Conservation (phyloP, 2,329 filamentous ascomycete genomes). For the Fusarium circinatum region DNA sequence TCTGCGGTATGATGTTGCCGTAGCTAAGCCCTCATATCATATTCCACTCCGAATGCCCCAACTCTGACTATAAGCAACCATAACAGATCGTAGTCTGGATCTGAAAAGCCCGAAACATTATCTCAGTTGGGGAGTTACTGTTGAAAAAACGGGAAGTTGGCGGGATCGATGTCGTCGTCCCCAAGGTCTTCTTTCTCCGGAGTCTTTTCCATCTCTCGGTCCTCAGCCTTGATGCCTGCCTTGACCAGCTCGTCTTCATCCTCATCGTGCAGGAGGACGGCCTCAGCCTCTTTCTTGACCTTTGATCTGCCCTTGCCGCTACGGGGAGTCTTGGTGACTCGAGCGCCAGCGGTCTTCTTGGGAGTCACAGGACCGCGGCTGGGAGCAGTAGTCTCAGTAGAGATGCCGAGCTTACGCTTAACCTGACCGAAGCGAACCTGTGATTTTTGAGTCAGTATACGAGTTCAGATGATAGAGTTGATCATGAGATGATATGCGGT, state of each 20-base stretch:
- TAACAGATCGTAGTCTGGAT: not conserved
- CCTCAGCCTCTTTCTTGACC: constrained; percentile 39
- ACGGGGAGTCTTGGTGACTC: constrained; percentile 48
- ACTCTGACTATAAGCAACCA: not conserved
- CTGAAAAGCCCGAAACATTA: too few species aligned
- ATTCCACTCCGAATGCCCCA: not conserved
- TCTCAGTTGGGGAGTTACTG: not conserved
- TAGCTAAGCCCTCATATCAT: constrained; percentile 11
- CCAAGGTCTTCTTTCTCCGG: constrained; percentile 20
- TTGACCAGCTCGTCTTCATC: constrained; percentile 31
- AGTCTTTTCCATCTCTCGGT: constrained; percentile 33
- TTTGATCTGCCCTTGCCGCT: constrained; percentile 32
- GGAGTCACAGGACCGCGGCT: constrained; percentile 17
- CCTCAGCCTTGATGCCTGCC: constrained; percentile 30
- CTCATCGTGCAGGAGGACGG: constrained; percentile 5
- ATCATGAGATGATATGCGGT: not conserved
- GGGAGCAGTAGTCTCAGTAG: constrained; percentile 37
- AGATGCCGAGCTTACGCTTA: constrained; percentile 57
- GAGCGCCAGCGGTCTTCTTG: constrained; percentile 42
- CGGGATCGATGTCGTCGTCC: not conserved
- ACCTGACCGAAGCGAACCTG: constrained; percentile 62
- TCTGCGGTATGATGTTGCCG: not conserved
- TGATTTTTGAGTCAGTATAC: not conserved
- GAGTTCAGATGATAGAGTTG: not conserved
- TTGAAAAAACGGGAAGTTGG: constrained; percentile 21